Evolutionary conservation across 441 rosid genomes (phyloP), one percentile per base, ranked within the genome.

Genomic region (Pelargonium australe): DNA sequence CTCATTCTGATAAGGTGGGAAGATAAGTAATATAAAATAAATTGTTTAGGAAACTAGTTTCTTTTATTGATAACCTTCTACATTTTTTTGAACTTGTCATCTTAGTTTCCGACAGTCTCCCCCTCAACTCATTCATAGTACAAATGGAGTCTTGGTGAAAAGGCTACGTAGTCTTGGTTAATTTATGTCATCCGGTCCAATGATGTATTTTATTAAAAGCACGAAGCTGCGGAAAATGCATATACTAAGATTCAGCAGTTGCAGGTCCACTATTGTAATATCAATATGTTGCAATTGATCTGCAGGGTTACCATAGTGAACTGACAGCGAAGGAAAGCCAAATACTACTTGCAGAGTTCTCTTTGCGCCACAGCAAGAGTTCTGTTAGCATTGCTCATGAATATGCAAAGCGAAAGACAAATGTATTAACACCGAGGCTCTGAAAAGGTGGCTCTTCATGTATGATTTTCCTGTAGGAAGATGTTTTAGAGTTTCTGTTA

Each of bases 251-350:
- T 49, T 4, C 14, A 12, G 3, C 19, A n/a, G 58, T 51, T 51
- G 58, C 58, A 51, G 3, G n/a, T 55, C 2, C 19, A 41, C 17
- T 37, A 47, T 34, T 10, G 31, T 31, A 34, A 23, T 67, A 41
- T 45, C 12, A 43, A 49, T 3, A 2, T 43, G 5, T 28, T 55
- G 53, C 1, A 66, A 40, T 37, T 20, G 28, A 14, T 72, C 53
- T 43, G 72, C 90, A 89, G 98, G 98, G 98, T 4, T 53, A 69
- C 53, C 95, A 86, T 78, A 91, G 98, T 57, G 96, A 93, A 83
- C 84, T 93, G 72, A 87, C 82, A 2, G 78, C 34, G n/a, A 77
- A 82, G 70, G 96, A 89, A 82, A 81, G 78, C 31, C 88, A 84
- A 77, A 89, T 93, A 80, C 77, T 93, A 72, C 75, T 84, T 28